Conservation (phyloP, 768 basidiomycete species). For the Lyophyllum atratum region DNA sequence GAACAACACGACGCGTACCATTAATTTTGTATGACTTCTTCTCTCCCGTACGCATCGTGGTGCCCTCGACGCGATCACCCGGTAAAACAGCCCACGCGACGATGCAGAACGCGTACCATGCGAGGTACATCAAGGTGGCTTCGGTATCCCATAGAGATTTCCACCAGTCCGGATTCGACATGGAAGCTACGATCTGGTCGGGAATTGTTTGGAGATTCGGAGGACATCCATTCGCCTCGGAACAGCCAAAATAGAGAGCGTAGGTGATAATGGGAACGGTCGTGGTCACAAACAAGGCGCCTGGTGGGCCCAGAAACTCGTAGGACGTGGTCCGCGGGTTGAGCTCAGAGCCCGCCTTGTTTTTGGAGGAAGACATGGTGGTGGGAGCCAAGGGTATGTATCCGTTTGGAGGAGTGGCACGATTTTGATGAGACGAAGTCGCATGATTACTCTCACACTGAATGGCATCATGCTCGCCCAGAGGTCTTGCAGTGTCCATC, state of each 20-base stretch:
- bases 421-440: constrained; percentile 15
- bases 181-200: constrained; percentile 43
- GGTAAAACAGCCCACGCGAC: constrained; percentile 80
- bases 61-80: constrained; percentile 71
- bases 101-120: constrained; percentile 90
- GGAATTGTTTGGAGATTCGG: constrained; percentile 47
- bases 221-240: constrained; percentile 70
- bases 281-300: constrained; percentile 69
- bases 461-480: neutral
- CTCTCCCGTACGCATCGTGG: constrained; percentile 69
- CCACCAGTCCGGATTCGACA: constrained; percentile 65
- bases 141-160: constrained; percentile 79
- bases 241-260: constrained; percentile 76
- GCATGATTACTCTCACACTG: constrained; percentile 4
- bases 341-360: constrained; percentile 26
- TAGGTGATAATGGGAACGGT: constrained; percentile 74
- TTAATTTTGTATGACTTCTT: constrained; percentile 92
- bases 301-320: constrained; percentile 84
- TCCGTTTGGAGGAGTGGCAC: constrained; percentile 4
- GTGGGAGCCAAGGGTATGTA: constrained; percentile 2
- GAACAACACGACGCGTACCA: constrained; percentile 49
- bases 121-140: constrained; percentile 74
- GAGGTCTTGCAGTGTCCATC: constrained; percentile 9
- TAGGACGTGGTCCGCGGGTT: constrained; percentile 74
- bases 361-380: constrained; percentile 25